These are phyloP conservation scores for Cyclotella sp. DNA, from an alignment of 108 stramenopile species.

Conservation along the genomic window DNA sequence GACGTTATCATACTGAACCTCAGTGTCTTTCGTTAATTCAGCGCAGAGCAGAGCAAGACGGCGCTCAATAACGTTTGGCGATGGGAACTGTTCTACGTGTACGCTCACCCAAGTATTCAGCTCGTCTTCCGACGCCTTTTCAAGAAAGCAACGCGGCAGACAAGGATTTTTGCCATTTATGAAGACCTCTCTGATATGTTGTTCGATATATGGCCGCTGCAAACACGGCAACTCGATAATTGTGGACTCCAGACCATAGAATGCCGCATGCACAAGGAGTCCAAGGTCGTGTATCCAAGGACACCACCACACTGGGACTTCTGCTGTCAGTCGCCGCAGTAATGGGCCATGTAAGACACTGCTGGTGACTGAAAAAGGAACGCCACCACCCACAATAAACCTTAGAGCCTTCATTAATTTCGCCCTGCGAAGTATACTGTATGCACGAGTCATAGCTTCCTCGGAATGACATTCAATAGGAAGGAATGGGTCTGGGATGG, in stretches of 20 bases:
- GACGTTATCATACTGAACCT: conserved; percentile 65
- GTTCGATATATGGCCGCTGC: conserved; percentile 31
- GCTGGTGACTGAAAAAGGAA: conserved; percentile 28
- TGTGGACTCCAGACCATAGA: conserved; percentile 66
- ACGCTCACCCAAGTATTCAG: conserved; percentile 60
- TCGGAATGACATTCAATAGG: conserved; percentile 69
- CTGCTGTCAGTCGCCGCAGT: conserved; percentile 59
- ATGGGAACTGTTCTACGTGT: conserved; percentile 70
- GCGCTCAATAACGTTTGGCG: conserved; percentile 62
- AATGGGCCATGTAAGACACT: conserved; percentile 35
- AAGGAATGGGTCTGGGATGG: conserved; percentile 81
- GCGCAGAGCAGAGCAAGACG: conserved; percentile 77
- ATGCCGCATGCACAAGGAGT: conserved; percentile 67
- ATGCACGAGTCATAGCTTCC: conserved; percentile 70
- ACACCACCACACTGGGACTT: conserved; percentile 87
- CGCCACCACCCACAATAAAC: conserved; percentile 57
- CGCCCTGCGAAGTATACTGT: conserved; percentile 68
- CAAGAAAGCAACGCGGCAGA: conserved; percentile 35
- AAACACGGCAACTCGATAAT: conserved; percentile 31
- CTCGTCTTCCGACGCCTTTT: conserved; percentile 47
- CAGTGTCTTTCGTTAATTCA: conserved; percentile 41
- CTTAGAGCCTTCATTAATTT: conserved; percentile 66
- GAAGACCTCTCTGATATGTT: conserved; percentile 63
- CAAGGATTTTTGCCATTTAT: conserved; percentile 42
- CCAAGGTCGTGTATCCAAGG: conserved; percentile 84